A percentile compares a stretch with the other conserved stretches of the same genome.
Conservation (phyloP, 768 basidiomycete genomes). For the Pholiota microspora region DNA sequence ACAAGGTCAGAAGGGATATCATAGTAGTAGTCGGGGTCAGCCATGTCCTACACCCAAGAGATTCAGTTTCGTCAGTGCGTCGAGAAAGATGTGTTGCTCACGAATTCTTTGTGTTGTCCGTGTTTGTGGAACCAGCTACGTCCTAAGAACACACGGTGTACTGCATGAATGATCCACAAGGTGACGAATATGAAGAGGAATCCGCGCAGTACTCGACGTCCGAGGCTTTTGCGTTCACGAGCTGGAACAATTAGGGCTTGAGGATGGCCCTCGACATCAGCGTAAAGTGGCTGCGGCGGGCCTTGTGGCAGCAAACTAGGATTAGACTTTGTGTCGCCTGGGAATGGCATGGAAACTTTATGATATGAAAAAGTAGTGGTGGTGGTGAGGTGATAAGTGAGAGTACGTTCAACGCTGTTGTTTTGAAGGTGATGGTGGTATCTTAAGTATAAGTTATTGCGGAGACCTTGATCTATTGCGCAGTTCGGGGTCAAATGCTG, state of each 20-base stretch:
- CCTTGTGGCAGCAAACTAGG: background rate
- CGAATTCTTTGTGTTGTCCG: background rate
- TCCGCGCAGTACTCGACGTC: constrained; percentile 3
- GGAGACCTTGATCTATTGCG: background rate
- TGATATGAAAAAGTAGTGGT: background rate
- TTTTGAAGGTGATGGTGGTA: background rate
- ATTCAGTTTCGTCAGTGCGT: background rate
- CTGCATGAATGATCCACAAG: background rate
- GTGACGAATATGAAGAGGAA: background rate
- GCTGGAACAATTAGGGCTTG: background rate
- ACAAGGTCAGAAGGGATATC: constrained; percentile 5
- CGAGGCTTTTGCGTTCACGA: background rate
- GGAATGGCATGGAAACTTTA: background rate
- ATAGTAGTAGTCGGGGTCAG: constrained; percentile 5
- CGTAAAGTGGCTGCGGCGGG: background rate
- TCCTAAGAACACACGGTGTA: background rate
- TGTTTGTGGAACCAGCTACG: background rate
- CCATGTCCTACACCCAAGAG: background rate
- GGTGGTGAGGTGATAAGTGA: background rate
- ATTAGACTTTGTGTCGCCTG: background rate
- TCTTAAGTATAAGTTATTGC: background rate
- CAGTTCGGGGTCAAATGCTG: background rate
- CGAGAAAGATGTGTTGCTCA: background rate
- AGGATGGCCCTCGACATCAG: background rate
- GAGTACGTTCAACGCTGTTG: background rate